Conservation (phyloP, 1,284 basidiomycete genomes). For the Pisolithus thermaeus region DNA sequence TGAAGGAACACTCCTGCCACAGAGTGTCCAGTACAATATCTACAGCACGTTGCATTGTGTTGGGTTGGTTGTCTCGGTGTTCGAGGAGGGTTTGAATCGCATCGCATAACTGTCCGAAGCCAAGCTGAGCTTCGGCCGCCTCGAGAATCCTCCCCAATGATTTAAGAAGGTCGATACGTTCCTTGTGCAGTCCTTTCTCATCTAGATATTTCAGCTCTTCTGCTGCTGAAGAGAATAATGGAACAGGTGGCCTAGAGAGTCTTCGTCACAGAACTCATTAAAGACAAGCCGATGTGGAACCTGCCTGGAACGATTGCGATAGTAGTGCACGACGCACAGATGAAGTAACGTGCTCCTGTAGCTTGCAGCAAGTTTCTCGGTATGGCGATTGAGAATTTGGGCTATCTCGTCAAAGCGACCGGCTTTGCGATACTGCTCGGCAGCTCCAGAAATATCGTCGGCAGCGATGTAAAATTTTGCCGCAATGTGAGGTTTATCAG, state of each 20-base stretch:
- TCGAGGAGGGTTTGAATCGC: slow-evolving; percentile 41
- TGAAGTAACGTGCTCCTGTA: background rate
- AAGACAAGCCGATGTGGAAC: background rate
- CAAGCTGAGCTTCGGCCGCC: slow-evolving; percentile 48
- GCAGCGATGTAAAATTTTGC: slow-evolving; percentile 41
- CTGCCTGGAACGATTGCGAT: background rate
- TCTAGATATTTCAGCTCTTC: slow-evolving; percentile 52
- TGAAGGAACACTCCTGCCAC: slow-evolving; percentile 5
- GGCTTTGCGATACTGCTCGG: slow-evolving; percentile 40
- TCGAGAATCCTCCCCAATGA: slow-evolving; percentile 36
- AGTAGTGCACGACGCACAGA: background rate
- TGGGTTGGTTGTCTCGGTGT: slow-evolving; percentile 18
- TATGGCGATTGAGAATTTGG: background rate
- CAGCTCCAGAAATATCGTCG: slow-evolving; percentile 39
- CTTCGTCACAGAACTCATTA: no score
- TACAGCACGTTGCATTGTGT: slow-evolving; percentile 24
- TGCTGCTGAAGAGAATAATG: slow-evolving; percentile 42
- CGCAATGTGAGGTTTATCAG: slow-evolving; percentile 36
- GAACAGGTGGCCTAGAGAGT: slow-evolving; percentile 36
- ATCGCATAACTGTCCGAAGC: slow-evolving; percentile 39
- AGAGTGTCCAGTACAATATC: slow-evolving; percentile 13
- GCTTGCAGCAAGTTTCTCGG: background rate
- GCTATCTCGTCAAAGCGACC: background rate
- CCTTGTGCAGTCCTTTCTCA: slow-evolving; percentile 44
- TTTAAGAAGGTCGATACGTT: slow-evolving; percentile 41